Evolutionary conservation across 768 basidiomycete species (phyloP), one percentile per base, ranked within the genome.

Genomic region (Boletus pseudo-olivaceus): DNA sequence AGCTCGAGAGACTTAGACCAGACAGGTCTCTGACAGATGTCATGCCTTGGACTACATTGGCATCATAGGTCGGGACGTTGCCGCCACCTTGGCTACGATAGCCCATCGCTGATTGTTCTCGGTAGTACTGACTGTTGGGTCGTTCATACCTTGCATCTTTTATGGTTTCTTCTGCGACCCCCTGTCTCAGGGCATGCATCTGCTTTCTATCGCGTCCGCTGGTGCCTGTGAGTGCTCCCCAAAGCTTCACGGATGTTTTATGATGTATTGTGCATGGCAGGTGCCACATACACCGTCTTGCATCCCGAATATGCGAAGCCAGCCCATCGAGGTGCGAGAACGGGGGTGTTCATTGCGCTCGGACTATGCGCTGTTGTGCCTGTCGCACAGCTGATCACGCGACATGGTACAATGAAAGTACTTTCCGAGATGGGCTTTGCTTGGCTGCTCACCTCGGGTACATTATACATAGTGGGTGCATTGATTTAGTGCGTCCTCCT

Each of bases 41-140:
- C 81, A 88, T 66, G 77, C 79, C 15, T 72, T 87, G 42, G 90
- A 89, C 70, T 88, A 94, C 68, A 73, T 88, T 29, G 93, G 93
- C 11, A 96, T 96, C 58, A 80, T 86, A 58, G 72, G 80, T 87
- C 46, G 49, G 76, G 57, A 46, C 17, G 43, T 37, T 42, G 15
- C 15, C 26, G 49, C 47, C 53, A 49, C 35, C 53, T 46, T 40
- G 45, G 26, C 35, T 37, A 27, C 43, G 32, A 33, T 47, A 45
- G 17, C 29, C 32, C 23, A 19, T 40, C 0, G 23, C 50, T 61
- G 51, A 71, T 23, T 8, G 29, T 27, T 56, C 20, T 43, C 26
- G 33, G 51, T 46, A 78, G 78, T 84, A 32, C 77, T n/a, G n/a
- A n/a, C n/a, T n/a, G n/a, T 91, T 41, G 93, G 92, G 26, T 92